Percentiles rank a stretch among this genome's conserved stretches.
Evolutionary conservation across 2,329 filamentous ascomycete genomes (phyloP).

Genomic region (Gliomastix tumulicola): DNA sequence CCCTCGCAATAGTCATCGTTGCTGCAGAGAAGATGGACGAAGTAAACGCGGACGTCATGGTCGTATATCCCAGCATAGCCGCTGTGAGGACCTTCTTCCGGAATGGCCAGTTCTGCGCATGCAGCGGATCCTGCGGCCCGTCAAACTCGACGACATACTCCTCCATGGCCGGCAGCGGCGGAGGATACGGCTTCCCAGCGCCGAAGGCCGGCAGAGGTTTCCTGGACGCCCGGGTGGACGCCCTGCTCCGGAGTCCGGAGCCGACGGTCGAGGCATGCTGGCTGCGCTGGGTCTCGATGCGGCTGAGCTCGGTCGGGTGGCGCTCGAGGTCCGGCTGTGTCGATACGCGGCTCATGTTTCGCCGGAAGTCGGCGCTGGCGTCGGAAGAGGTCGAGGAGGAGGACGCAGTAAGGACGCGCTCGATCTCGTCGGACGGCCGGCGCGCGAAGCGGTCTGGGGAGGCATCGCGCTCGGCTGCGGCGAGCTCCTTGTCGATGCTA

Average conservation of each 20-base stretch:
- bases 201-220: constrained; percentile 64
- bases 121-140: constrained; percentile 73
- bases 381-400: constrained; percentile 41
- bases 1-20: constrained; percentile 44
- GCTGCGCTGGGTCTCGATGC: constrained; percentile 63
- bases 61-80: constrained; percentile 65
- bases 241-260: constrained; percentile 25
- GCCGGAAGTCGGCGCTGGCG: constrained; percentile 22
- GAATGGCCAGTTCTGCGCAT: constrained; percentile 81
- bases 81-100: constrained; percentile 69
- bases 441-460: constrained; percentile 28
- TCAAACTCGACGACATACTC: constrained; percentile 83
- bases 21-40: constrained; percentile 70
- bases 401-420: constrained; percentile 49
- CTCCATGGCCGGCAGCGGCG: constrained; percentile 60
- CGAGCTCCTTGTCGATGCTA: constrained; percentile 46
- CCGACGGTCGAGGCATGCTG: constrained; percentile 72
- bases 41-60: constrained; percentile 63
- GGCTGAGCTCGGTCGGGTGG: constrained; percentile 60
- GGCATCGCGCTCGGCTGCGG: constrained; percentile 48
- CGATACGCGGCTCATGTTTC: constrained; percentile 52
- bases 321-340: constrained; percentile 63
- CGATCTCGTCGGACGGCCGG: constrained; percentile 47
- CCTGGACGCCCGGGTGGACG: constrained; percentile 37
- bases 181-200: constrained; percentile 68